Base-by-base conservation (phyloP, 2,329 filamentous ascomycete species). In the Rutstroemia sp. region DNA sequence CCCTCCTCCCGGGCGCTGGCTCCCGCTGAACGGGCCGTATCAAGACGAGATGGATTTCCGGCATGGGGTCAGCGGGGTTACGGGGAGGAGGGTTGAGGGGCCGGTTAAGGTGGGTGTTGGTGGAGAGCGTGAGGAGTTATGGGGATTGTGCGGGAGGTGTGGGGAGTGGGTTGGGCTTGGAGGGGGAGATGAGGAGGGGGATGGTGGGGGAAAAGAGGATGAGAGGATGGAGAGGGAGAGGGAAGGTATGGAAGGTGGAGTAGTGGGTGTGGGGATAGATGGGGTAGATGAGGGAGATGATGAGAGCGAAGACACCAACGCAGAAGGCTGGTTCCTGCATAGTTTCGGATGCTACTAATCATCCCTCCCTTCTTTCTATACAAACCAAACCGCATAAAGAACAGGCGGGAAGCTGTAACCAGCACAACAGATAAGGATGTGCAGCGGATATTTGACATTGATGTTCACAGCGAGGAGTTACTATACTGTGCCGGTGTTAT, bases 41-140 rank as follows among this genome's bases (percentile, higher is more conserved):
- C 51, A 53, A 19, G 51, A 53, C 23, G 51, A 53, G 25, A 47
- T 14, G 34, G 42, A 53, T 46, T 53, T 53, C 17, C 46, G 17
- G n/a, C 42, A 53, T n/a, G 51, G 51, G 12, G n/a, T 53, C 8
- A 17, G 27, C 25, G 42, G n/a, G 10, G 25, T 25, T 4, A 53
- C 30, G 17, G 51, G 51, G 12, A 5, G 17, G 7, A 49, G 30
- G n/a, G 17, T 49, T 3, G 48, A 38, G 8, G 34, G 4, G n/a
- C 30, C 48, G 3, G 48, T 37, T 12, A 5, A 16, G 5, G 14
- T 30, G 30, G 9, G n/a, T 39, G 30, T 21, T 17, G 27, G 16
- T 16, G 30, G 4, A 6, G 23, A 21, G 8, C 23, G 34, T n/a
- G 17, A 37, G n/a, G 27, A 21, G 12, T 16, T 9, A 14, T 49